Evolutionary conservation across 306 rosid genomes (phyloP), one percentile per base, ranked within the genome.

Genomic region (Sophora flavescens): DNA sequence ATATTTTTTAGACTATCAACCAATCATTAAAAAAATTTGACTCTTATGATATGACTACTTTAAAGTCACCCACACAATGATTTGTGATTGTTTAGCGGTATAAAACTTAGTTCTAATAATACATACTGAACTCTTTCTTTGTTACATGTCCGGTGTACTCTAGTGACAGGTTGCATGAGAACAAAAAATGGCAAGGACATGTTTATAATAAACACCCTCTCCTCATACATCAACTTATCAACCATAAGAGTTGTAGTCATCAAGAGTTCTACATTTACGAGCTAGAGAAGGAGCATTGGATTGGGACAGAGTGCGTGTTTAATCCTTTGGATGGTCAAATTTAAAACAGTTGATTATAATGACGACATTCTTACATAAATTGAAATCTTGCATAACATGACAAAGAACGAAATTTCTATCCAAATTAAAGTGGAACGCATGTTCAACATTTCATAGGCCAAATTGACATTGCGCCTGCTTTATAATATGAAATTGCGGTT

Each of bases 291-390:
- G 35, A 53, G 41, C 26, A 10, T 63, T 71, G 39, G 28, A 79
- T 53, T 35, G 35, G 39, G 28, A 79, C 41, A 47, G 36, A 32
- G 38, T 28, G 10, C 42, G 13, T 52, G 15, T 16, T 62, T 28
- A 13, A 15, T 36, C 59, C 7, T 42, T 57, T 70, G 15, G 63
- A 61, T 52, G 47, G 81, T 81, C 70, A 76, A 76, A 72, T 41
- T 41, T 66, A 71, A 71, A 22, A 63, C 51, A 70, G n/a, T 11
- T 66, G 54, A 66, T 59, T 12, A 78, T 35, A 2, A 22, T 72
- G 80, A 77, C 10, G 59, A 17, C 16, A 82, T 57, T 77, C 71
- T 75, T 77, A 26, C 32, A 30, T 28, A 10, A 71, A 33, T 65
- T 54, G 79, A 77, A 66, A 54, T 53, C 80, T 41, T 65, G 16